phyloP scores from a whole-genome alignment of 805 yeast species.

The Sugiyamaella lignohabitans region DNA sequence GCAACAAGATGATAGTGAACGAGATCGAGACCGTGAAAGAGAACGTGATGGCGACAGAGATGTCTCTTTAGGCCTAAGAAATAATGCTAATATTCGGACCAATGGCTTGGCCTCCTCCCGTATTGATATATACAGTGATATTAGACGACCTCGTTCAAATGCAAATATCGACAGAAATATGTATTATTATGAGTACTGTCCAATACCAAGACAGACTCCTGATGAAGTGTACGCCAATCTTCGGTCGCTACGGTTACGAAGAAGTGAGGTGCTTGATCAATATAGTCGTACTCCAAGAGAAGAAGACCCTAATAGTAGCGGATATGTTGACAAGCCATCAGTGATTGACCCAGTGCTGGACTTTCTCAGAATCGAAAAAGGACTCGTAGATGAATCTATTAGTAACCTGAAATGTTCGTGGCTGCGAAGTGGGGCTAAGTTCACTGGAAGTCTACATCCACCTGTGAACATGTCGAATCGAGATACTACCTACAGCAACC shows the following conservation, averaged over 20 bases:
- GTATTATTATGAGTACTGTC: not conserved
- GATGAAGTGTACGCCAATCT: not conserved
- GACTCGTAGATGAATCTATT: not conserved
- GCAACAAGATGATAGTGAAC: too few relatives aligned
- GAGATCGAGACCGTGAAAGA: too few relatives aligned
- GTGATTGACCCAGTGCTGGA: not conserved
- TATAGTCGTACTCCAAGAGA: not conserved
- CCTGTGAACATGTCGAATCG: not conserved
- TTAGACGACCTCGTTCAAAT: too few relatives aligned
- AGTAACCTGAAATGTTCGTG: not conserved
- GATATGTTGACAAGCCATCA: not conserved
- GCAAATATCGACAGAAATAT: not conserved
- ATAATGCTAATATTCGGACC: too few relatives aligned
- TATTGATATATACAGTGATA: too few relatives aligned
- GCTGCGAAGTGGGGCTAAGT: not conserved
- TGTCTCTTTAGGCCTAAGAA: too few relatives aligned
- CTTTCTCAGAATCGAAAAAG: not conserved
- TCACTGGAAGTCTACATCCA: not conserved
- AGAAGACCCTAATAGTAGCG: not conserved
- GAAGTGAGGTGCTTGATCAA: not conserved
- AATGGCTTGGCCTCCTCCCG: too few relatives aligned
- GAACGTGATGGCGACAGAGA: too few relatives aligned
- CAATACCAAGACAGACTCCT: not conserved
- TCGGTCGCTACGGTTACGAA: not conserved
- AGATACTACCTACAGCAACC: not conserved